Percentiles rank a stretch among this genome's conserved stretches.
phyloP scores from a whole-genome alignment of 1,284 basidiomycete species.

The Mycena citricolor region DNA sequence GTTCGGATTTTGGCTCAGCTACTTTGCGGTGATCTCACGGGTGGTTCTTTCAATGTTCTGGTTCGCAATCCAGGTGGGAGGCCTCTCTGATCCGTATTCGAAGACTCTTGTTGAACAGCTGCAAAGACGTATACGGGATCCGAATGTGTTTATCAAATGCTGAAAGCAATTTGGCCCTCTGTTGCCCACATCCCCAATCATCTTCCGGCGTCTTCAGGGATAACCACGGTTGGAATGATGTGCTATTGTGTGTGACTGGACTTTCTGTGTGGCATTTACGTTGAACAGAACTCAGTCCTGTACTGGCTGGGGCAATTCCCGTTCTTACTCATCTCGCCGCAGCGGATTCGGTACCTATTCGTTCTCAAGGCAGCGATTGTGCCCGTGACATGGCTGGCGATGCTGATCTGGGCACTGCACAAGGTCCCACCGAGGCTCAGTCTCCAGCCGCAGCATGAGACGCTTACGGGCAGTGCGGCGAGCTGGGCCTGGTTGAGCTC shows the following conservation, averaged over 20 bases:
- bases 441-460: slow-evolving; percentile 46
- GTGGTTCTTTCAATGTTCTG: slow-evolving; percentile 77
- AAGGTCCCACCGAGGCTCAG: slow-evolving; percentile 58
- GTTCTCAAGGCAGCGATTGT: slow-evolving; percentile 65
- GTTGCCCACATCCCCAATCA: slow-evolving; percentile 62
- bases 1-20: slow-evolving; percentile 80
- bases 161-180: slow-evolving; percentile 79
- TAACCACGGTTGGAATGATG: slow-evolving; percentile 68
- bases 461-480: slow-evolving; percentile 48
- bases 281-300: slow-evolving; percentile 39
- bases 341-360: slow-evolving; percentile 74
- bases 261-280: neutral
- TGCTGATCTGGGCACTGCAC: slow-evolving; percentile 73
- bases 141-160: slow-evolving; percentile 69
- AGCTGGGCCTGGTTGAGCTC: slow-evolving; percentile 76
- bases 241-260: slow-evolving; percentile 55
- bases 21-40: slow-evolving; percentile 74
- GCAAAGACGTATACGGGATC: slow-evolving; percentile 61
- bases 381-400: slow-evolving; percentile 66
- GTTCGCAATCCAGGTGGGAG: slow-evolving; percentile 31
- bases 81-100: neutral
- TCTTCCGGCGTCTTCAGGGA: slow-evolving; percentile 56
- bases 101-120: neutral
- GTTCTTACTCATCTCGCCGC: slow-evolving; percentile 74
- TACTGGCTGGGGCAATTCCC: slow-evolving; percentile 78